A percentile compares a stretch with the other conserved stretches of the same genome.
phyloP scores from a whole-genome alignment of 2,329 filamentous ascomycete genomes.

The Colletotrichum simmondsii region DNA sequence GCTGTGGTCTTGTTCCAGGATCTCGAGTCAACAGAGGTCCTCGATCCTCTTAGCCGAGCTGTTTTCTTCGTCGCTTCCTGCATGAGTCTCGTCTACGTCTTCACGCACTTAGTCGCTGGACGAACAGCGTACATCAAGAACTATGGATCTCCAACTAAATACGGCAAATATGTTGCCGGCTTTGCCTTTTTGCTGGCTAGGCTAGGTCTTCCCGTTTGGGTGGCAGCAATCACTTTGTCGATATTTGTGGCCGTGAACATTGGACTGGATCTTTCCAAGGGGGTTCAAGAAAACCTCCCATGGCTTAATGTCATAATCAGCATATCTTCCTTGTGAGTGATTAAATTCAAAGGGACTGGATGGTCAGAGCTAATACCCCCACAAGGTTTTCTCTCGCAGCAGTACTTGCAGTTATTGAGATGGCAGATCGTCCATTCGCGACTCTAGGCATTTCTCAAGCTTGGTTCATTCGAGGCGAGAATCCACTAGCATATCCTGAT shows the following conservation, averaged over 20 bases:
- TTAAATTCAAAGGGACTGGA: too few relatives aligned
- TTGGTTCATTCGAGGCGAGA: slow-evolving; percentile 17
- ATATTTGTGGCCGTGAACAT: slow-evolving; percentile 30
- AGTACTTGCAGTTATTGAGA: slow-evolving; percentile 24
- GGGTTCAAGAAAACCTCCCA: slow-evolving; percentile 11
- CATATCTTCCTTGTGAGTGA: slow-evolving; percentile 18
- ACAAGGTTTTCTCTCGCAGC: slow-evolving; percentile 10
- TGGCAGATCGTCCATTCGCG: slow-evolving; percentile 29
- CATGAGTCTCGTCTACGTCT: slow-evolving; percentile 20
- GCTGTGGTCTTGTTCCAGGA: slow-evolving; percentile 18
- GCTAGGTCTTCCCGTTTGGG: slow-evolving; percentile 24
- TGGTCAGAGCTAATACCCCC: neutral
- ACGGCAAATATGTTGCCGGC: slow-evolving; percentile 20
- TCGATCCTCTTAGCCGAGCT: slow-evolving; percentile 27
- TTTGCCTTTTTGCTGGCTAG: slow-evolving; percentile 21
- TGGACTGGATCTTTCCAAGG: slow-evolving; percentile 24
- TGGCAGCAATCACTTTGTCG: slow-evolving; percentile 15
- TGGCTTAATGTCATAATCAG: slow-evolving; percentile 31
- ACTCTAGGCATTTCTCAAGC: slow-evolving; percentile 18
- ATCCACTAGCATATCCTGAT: neutral
- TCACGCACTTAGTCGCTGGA: slow-evolving; percentile 12
- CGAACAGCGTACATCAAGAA: slow-evolving; percentile 10
- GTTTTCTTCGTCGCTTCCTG: slow-evolving; percentile 30
- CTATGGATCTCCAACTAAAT: neutral
- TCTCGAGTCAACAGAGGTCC: slow-evolving; percentile 12